Conservation (phyloP, 2,329 filamentous ascomycete genomes). For the Tothia fuscella region DNA sequence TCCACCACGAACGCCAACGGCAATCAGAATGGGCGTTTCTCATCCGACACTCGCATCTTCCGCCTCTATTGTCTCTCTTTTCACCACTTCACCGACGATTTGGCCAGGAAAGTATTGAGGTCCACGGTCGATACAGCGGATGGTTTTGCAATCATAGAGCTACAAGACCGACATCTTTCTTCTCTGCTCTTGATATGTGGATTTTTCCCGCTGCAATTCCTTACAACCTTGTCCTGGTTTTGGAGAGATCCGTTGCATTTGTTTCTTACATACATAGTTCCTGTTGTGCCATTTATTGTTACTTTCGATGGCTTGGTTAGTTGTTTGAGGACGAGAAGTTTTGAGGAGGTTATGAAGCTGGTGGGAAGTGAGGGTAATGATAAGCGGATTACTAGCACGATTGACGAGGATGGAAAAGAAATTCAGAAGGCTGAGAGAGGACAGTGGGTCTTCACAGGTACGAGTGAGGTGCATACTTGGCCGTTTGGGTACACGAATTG, state of each 20-base stretch:
- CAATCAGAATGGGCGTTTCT: conserved; percentile 1
- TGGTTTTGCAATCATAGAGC: conserved; percentile 60
- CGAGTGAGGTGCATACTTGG: conserved; percentile 33
- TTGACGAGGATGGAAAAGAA: conserved; percentile 1
- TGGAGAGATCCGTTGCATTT: conserved; percentile 43
- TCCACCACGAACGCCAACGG: conserved; percentile 28
- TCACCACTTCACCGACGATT: conserved; percentile 59
- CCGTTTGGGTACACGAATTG: conserved; percentile 37
- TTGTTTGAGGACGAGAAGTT: conserved; percentile 53
- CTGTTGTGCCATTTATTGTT: conserved; percentile 54
- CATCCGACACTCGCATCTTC: conserved; percentile 36
- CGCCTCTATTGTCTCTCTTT: conserved; percentile 64
- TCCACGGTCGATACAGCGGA: conserved; percentile 54
- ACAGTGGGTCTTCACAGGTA: conserved; percentile 32
- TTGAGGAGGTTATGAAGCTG: conserved; percentile 50
- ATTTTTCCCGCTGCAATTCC: conserved; percentile 34
- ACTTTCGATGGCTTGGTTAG: conserved; percentile 60
- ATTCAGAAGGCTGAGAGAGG: conserved; percentile 19
- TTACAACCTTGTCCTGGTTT: conserved; percentile 42
- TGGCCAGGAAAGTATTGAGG: conserved; percentile 48
- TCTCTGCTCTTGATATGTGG: conserved; percentile 22
- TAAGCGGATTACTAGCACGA: conserved; percentile 28
- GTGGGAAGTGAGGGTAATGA: conserved; percentile 33
- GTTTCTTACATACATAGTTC: conserved; percentile 54
- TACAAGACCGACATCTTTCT: conserved; percentile 47